These are phyloP conservation scores for Pelargonium myrrhifolium DNA, from an alignment of 441 rosid species.

Conservation along the genomic window DNA sequence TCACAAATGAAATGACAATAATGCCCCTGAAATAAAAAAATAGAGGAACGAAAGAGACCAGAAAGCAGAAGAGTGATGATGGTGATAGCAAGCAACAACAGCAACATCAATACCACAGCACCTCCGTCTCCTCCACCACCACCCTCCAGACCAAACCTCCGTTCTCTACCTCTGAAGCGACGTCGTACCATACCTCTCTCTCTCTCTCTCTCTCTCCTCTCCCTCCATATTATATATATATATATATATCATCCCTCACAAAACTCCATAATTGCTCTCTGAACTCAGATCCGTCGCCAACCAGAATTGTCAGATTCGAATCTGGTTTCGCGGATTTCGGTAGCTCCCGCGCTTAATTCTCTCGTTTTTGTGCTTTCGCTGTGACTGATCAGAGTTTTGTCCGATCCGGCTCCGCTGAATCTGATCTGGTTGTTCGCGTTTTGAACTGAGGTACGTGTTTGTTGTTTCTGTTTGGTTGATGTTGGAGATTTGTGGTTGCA, in stretches of 20 bases:
- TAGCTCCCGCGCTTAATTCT: neutral
- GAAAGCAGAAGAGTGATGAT: conserved; percentile 8
- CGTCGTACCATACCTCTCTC: neutral
- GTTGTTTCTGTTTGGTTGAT: neutral
- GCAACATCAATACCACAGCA: conserved; percentile 3
- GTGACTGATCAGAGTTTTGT: neutral
- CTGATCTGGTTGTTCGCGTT: neutral
- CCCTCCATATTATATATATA: neutral
- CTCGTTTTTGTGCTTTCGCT: neutral
- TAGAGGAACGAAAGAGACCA: conserved; percentile 2
- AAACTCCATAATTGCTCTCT: neutral
- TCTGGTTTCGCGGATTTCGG: neutral
- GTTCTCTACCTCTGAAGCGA: neutral
- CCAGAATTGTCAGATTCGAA: neutral
- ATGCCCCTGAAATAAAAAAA: neutral
- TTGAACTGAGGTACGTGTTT: neutral
- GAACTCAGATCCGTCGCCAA: conserved; percentile 2
- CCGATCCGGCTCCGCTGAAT: neutral
- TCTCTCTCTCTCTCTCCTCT: neutral
- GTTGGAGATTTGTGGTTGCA: neutral
- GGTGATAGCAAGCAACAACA: conserved; percentile 4
- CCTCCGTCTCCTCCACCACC: neutral
- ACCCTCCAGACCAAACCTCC: neutral
- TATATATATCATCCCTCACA: no score
- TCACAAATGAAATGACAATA: neutral